Evolutionary conservation across 2,329 filamentous ascomycete genomes (phyloP).

Genomic region (Pseudogymnoascus sp.): DNA sequence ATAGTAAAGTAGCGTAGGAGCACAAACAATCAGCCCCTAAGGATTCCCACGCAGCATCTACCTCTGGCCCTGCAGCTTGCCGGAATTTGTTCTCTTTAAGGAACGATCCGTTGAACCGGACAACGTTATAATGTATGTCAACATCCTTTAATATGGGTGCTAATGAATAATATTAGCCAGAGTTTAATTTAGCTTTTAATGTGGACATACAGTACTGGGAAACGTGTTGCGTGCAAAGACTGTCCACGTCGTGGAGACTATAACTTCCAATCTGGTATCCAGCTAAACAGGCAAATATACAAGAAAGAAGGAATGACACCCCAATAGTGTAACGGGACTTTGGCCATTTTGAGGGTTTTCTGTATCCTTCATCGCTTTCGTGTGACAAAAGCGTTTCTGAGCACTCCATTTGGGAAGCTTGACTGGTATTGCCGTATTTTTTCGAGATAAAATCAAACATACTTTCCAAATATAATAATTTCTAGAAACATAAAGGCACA

Average conservation of each 20-base stretch:
- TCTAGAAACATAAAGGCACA: neutral
- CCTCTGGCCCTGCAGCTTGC: constrained; percentile 38
- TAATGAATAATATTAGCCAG: neutral
- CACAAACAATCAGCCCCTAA: constrained; percentile 39
- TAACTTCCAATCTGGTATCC: neutral
- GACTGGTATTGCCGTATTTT: neutral
- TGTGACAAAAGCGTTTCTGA: neutral
- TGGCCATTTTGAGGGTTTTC: neutral
- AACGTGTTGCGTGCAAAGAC: neutral
- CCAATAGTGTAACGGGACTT: neutral
- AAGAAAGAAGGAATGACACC: neutral
- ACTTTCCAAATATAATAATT: neutral
- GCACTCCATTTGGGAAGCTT: neutral
- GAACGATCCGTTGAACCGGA: constrained; percentile 41
- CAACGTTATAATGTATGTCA: neutral
- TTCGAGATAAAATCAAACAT: neutral
- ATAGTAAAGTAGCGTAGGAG: neutral
- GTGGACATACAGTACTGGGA: neutral
- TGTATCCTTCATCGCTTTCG: neutral
- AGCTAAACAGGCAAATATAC: neutral
- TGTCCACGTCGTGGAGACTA: neutral
- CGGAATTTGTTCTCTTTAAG: constrained; percentile 46
- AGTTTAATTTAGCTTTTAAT: neutral
- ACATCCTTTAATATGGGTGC: neutral
- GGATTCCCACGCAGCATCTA: constrained; percentile 46